phyloP scores from a whole-genome alignment of 305 asterid genomes.

The Solanum chacoense region DNA sequence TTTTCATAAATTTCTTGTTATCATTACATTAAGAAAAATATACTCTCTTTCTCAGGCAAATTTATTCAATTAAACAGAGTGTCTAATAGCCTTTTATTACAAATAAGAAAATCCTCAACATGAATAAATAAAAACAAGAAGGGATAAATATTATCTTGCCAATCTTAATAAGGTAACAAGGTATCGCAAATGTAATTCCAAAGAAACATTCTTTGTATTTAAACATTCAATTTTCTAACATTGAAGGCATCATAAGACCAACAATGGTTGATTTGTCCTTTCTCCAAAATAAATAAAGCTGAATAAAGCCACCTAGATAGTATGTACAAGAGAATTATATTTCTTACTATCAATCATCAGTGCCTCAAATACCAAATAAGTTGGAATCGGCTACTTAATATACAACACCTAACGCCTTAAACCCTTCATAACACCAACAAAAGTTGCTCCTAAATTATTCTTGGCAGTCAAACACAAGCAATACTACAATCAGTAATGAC shows the following conservation, averaged over 20 bases:
- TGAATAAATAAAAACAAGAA: background rate
- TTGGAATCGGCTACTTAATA: background rate
- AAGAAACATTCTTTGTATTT: background rate
- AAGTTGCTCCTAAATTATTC: background rate
- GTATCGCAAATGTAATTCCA: background rate
- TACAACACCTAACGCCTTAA: background rate
- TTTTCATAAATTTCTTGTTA: background rate
- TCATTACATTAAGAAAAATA: background rate
- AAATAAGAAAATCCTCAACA: background rate
- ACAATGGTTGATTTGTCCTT: background rate
- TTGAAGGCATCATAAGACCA: background rate
- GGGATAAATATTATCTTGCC: background rate
- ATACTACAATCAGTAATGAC: background rate
- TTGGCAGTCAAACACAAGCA: background rate
- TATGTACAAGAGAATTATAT: background rate
- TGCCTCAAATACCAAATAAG: background rate
- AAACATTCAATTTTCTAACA: background rate
- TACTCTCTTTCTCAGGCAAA: background rate
- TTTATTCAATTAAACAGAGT: background rate
- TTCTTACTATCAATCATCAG: background rate
- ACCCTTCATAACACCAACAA: background rate
- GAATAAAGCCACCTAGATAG: background rate
- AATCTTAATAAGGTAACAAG: background rate
- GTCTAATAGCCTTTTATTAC: background rate
- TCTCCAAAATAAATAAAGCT: background rate